A percentile compares a stretch with the other conserved stretches of the same genome.
phyloP scores from a whole-genome alignment of 352 stramenopile genomes.

The Pythium volutum region DNA sequence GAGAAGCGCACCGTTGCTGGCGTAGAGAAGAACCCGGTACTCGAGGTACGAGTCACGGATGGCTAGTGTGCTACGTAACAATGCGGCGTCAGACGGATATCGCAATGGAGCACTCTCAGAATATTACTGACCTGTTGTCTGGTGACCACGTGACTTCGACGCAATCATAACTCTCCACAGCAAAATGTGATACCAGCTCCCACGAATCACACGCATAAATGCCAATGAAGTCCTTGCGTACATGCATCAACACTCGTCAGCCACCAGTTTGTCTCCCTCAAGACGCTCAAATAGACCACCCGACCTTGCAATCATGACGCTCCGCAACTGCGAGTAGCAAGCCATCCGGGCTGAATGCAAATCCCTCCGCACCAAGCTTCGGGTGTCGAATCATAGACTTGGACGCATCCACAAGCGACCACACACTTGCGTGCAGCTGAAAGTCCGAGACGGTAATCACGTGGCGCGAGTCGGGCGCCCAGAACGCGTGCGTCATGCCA shows the following conservation, averaged over 20 bases:
- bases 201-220: conserved; percentile 76
- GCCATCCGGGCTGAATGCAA: conserved; percentile 61
- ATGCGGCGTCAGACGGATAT: not conserved
- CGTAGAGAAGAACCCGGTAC: conserved; percentile 73
- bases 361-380: conserved; percentile 63
- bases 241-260: not conserved
- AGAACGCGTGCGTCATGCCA: conserved; percentile 48
- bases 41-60: conserved; percentile 72
- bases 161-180: conserved; percentile 79
- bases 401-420: conserved; percentile 62
- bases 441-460: conserved; percentile 84
- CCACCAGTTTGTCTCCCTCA: not conserved
- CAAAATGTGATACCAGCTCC: conserved; percentile 69
- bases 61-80: conserved; percentile 42
- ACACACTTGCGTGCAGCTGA: conserved; percentile 77
- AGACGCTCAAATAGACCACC: not conserved
- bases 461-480: conserved; percentile 61
- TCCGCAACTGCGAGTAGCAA: conserved; percentile 64
- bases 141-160: conserved; percentile 66
- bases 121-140: conserved; percentile 54
- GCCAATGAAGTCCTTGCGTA: conserved; percentile 58
- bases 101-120: not conserved
- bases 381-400: conserved; percentile 62
- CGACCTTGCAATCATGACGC: conserved; percentile 74
- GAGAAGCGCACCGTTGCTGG: conserved; percentile 53